These are phyloP conservation scores for Chaetomium strumarium DNA, from an alignment of 2,329 filamentous ascomycete genomes.

Conservation along the genomic window DNA sequence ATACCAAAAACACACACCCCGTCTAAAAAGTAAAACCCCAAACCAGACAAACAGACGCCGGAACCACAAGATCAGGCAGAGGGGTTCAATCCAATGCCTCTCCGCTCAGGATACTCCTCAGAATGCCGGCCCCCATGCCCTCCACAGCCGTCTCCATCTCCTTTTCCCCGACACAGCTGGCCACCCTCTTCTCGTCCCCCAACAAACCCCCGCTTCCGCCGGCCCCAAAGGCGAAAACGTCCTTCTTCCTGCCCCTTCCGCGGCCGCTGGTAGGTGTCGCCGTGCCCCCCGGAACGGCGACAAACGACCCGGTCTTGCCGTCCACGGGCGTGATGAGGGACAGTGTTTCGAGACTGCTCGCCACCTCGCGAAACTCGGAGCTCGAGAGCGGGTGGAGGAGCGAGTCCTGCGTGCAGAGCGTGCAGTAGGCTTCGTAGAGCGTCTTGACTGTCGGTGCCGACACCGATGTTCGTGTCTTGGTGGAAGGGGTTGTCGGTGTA, in stretches of 20 bases:
- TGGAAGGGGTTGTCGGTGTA: slow-evolving; percentile 38
- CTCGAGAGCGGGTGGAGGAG: slow-evolving; percentile 81
- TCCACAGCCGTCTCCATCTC: slow-evolving; percentile 70
- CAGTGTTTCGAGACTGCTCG: slow-evolving; percentile 82
- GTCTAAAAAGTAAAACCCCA: neutral
- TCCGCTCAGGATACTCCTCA: slow-evolving; percentile 56
- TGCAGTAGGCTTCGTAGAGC: slow-evolving; percentile 77
- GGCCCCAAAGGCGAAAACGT: slow-evolving; percentile 41
- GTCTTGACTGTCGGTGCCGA: slow-evolving; percentile 74
- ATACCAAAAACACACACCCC: neutral
- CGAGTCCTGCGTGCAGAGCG: slow-evolving; percentile 80
- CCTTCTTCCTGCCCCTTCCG: slow-evolving; percentile 56
- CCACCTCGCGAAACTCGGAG: slow-evolving; percentile 90
- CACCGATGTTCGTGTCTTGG: slow-evolving; percentile 27
- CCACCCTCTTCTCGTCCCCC: slow-evolving; percentile 69
- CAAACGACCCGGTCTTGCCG: slow-evolving; percentile 63
- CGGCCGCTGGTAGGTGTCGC: slow-evolving; percentile 62
- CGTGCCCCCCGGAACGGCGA: slow-evolving; percentile 39
- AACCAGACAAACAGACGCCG: neutral
- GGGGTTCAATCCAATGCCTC: slow-evolving; percentile 45
- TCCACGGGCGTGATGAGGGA: slow-evolving; percentile 68
- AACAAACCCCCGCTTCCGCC: slow-evolving; percentile 22
- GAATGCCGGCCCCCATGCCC: slow-evolving; percentile 53
- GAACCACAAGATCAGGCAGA: neutral
- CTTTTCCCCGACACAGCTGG: slow-evolving; percentile 72